These are phyloP conservation scores for Leishmania guyanensis DNA, from an alignment of 208 protist species.

Conservation along the genomic window DNA sequence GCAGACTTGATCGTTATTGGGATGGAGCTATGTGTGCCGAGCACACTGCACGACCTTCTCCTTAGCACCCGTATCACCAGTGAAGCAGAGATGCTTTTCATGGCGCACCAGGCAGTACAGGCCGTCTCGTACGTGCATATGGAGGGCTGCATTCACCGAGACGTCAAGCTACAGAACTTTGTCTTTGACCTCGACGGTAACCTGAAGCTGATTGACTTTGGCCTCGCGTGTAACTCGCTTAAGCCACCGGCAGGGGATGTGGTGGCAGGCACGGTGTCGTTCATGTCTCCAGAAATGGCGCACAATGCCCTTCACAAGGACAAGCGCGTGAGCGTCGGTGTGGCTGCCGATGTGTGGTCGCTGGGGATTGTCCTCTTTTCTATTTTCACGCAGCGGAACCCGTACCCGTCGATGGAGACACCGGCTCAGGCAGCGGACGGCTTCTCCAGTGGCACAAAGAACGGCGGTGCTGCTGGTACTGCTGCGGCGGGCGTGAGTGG, in stretches of 20 bases:
- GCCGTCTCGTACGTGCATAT: conserved; percentile 92
- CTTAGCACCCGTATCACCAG: conserved; percentile 73
- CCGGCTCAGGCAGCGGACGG: conserved; percentile 8
- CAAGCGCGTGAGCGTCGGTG: conserved; percentile 78
- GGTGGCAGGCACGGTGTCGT: conserved; percentile 90
- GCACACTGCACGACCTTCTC: conserved; percentile 88
- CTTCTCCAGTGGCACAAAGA: background rate
- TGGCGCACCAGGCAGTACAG: conserved; percentile 87
- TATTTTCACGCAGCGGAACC: conserved; percentile 88
- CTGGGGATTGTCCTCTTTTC: conserved; percentile 90
- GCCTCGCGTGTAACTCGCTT: conserved; percentile 71
- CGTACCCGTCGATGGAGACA: conserved; percentile 47
- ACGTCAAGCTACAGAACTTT: conserved; percentile 93
- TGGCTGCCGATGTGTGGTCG: conserved; percentile 85
- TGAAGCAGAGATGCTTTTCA: conserved; percentile 90
- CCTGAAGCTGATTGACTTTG: conserved; percentile 92
- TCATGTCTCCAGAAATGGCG: conserved; percentile 93
- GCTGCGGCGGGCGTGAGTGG: background rate
- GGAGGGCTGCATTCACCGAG: conserved; percentile 88
- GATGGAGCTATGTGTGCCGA: conserved; percentile 89
- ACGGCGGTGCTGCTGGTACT: background rate
- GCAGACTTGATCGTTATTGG: conserved; percentile 82
- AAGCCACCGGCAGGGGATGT: conserved; percentile 83
- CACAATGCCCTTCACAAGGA: conserved; percentile 88
- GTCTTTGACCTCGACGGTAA: conserved; percentile 90